Evolutionary conservation across 2,329 filamentous ascomycete genomes (phyloP), one percentile per base, ranked within the genome.

Genomic region (Didymella glomerata): DNA sequence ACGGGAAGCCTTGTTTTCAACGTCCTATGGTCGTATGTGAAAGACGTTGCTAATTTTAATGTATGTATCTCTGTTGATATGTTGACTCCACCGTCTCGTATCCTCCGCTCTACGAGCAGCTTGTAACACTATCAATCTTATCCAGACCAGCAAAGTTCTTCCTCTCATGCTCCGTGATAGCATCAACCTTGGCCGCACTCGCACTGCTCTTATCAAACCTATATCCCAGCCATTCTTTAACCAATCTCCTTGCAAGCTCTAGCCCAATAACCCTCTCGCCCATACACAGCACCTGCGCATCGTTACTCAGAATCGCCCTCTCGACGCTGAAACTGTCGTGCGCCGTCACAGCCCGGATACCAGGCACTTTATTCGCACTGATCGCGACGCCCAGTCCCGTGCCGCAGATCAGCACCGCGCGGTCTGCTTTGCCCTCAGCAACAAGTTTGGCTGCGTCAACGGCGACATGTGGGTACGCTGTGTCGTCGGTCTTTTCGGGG

Each of bases 331-430:
- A 96, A 66, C 88, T 89, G 75, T 96, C 92, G 76, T 96, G 92
- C 1, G 92, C 92, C 5, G 92, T 96, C 18, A 96, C 92, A n/a
- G 92, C 92, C 24, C 92, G 83, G 61, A 96, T 87, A 6, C 92
- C 92, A 56, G 88, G 89, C 64, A 96, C 87, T 78, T 96, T 96
- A 83, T 96, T 96, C 66, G 92, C 92, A n/a, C 86, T 81, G 74
- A 96, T 96, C 68, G 92, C 92, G 8, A 96, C 92, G 20, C 92
- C 92, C 8, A 96, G 84, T 0, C 92, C 92, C 0, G 92, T 96
- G 2, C 92, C 92, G 79, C 92, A 96, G 80, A 96, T 91, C 41
- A 93, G 80, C 36, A 96, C 82, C 0, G 91, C 92, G 52, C 92
- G 88, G 78, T 96, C 92, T 51, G 86, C 89, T 69, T 87, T 83